Evolutionary conservation across 176 grass and related monocot genomes (phyloP).

Genomic region (Elaeis guineensis): DNA sequence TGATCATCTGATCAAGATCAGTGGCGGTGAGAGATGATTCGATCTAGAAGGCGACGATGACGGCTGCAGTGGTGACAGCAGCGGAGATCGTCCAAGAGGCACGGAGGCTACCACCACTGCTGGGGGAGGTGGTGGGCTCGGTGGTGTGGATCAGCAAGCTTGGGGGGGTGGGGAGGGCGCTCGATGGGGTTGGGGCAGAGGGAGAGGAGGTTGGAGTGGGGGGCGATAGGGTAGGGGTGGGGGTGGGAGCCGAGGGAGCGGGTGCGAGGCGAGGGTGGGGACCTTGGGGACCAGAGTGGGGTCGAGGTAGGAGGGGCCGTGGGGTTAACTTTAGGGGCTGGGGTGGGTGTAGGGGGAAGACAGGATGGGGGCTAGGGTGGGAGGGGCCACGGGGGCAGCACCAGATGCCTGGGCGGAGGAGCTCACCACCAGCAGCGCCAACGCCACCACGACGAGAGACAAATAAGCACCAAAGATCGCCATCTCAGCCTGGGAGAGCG

Average conservation of each 20-base stretch:
- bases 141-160: no score
- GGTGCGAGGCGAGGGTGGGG: background rate
- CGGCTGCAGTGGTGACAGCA: background rate
- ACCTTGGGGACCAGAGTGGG: no score
- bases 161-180: no score
- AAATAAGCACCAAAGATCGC: background rate
- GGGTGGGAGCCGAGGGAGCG: no score
- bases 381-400: background rate
- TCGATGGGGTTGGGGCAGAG: no score
- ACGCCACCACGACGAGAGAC: background rate
- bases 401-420: constrained; percentile 2
- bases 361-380: background rate
- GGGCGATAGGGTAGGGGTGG: no score
- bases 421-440: background rate
- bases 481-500: background rate
- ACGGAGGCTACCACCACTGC: no score
- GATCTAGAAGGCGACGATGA: background rate
- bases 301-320: background rate
- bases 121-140: no score
- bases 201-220: background rate
- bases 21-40: background rate
- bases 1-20: constrained; percentile 3
- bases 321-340: background rate
- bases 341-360: background rate
- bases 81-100: background rate